phyloP scores from a whole-genome alignment of 805 yeast species.

The Saccharomycopsis oosterbeekiorum region DNA sequence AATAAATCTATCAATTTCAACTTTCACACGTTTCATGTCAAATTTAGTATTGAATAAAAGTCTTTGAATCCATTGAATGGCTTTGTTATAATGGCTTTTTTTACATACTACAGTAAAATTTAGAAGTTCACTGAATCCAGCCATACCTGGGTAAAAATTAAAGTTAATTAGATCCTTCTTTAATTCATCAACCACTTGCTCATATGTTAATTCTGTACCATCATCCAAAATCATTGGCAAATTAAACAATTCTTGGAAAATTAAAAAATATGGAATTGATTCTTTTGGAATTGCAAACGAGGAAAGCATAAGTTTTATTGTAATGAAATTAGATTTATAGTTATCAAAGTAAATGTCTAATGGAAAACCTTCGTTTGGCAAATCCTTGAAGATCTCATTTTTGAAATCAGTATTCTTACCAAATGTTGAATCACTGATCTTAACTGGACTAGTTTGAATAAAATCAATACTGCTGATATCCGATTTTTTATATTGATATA shows the following conservation, averaged over 20 bases:
- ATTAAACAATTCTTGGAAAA: slow-evolving; percentile 59
- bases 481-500: slow-evolving; percentile 56
- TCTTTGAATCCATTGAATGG: slow-evolving; percentile 68
- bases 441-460: slow-evolving; percentile 56
- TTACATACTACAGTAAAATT: slow-evolving; percentile 53
- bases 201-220: slow-evolving; percentile 53
- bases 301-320: slow-evolving; percentile 51
- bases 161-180: slow-evolving; percentile 65
- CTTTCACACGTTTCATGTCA: slow-evolving; percentile 61
- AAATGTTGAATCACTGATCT: slow-evolving; percentile 29
- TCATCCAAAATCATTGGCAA: slow-evolving; percentile 59
- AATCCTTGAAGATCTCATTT: slow-evolving; percentile 14
- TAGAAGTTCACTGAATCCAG: slow-evolving; percentile 57
- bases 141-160: slow-evolving; percentile 45
- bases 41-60: slow-evolving; percentile 57
- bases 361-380: slow-evolving; percentile 41
- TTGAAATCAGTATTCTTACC: slow-evolving; percentile 20
- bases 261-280: slow-evolving; percentile 53
- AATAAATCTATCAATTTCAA: slow-evolving; percentile 51
- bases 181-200: slow-evolving; percentile 62
- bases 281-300: slow-evolving; percentile 41
- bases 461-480: slow-evolving; percentile 68
- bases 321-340: slow-evolving; percentile 68
- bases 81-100: slow-evolving; percentile 49
- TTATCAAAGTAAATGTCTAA: slow-evolving; percentile 71